Evolutionary conservation across 78 protist genomes (phyloP).

Genomic region (Paratrimastix pyriformis): DNA sequence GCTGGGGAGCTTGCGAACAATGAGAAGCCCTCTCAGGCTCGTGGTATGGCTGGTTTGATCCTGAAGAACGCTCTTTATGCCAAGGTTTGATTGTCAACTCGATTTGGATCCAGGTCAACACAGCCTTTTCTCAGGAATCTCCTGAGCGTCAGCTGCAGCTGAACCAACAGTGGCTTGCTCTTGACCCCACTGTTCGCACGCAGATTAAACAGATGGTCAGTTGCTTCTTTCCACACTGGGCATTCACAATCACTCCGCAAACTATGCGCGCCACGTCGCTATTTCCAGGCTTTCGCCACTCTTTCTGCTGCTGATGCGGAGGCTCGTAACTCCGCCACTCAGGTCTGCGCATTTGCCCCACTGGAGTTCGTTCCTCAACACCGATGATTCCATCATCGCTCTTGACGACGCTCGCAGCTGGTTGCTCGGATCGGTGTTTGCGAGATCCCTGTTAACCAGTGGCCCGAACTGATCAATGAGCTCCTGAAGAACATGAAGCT

Average conservation of each 20-base stretch:
- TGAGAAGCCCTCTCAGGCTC: background rate
- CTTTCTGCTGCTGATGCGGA: background rate
- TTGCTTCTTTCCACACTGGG: background rate
- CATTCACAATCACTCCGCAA: no score
- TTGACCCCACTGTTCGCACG: background rate
- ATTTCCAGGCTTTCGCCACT: background rate
- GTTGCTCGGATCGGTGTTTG: constrained; percentile 56
- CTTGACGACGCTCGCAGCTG: constrained; percentile 32
- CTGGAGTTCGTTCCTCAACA: background rate
- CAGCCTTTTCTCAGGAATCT: background rate
- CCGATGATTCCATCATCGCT: background rate
- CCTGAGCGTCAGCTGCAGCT: background rate
- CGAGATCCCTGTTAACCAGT: constrained; percentile 62
- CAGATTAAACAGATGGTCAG: constrained; percentile 8
- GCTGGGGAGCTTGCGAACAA: constrained; percentile 17
- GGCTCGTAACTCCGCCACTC: background rate
- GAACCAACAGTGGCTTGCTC: constrained; percentile 14
- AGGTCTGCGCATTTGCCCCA: background rate
- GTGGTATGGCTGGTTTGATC: constrained; percentile 29
- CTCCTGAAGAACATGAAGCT: constrained; percentile 31
- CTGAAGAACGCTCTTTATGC: constrained; percentile 33
- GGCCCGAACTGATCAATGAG: constrained; percentile 58
- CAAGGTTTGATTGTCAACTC: background rate
- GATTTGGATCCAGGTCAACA: no score
- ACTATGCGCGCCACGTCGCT: no score